Percentiles rank a stretch among this genome's conserved stretches.
Evolutionary conservation across 2,329 filamentous ascomycete genomes (phyloP).

Genomic region (Aulographum hederae): DNA sequence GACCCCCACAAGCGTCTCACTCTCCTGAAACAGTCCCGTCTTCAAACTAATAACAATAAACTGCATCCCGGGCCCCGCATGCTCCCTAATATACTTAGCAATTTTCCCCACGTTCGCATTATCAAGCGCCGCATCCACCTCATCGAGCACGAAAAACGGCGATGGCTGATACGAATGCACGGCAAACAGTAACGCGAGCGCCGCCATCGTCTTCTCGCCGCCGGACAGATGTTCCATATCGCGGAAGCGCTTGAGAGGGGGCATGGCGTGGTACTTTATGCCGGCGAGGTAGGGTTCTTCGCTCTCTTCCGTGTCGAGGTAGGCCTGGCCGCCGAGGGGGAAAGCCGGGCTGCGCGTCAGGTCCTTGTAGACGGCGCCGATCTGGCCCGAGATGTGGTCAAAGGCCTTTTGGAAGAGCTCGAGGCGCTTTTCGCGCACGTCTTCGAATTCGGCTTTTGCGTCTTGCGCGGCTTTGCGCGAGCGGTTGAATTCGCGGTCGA

Average conservation of each 20-base stretch:
- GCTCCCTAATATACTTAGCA: slow-evolving; percentile 87
- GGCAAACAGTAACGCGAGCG: slow-evolving; percentile 86
- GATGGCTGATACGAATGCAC: slow-evolving; percentile 91
- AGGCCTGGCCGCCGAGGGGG: slow-evolving; percentile 72
- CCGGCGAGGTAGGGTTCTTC: slow-evolving; percentile 90
- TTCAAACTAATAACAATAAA: slow-evolving; percentile 98
- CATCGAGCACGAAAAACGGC: slow-evolving; percentile 95
- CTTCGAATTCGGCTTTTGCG: slow-evolving; percentile 68
- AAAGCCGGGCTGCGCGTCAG: slow-evolving; percentile 82
- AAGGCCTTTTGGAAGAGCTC: slow-evolving; percentile 94
- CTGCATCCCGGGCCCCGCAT: slow-evolving; percentile 93
- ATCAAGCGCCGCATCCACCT: slow-evolving; percentile 95
- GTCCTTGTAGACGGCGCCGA: slow-evolving; percentile 85
- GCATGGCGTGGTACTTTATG: slow-evolving; percentile 98
- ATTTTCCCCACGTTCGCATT: slow-evolving; percentile 94
- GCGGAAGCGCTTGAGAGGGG: slow-evolving; percentile 89
- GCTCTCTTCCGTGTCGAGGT: slow-evolving; percentile 90
- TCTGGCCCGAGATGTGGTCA: slow-evolving; percentile 85
- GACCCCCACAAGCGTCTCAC: slow-evolving; percentile 85
- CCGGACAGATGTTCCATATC: slow-evolving; percentile 98
- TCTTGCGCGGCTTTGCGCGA: slow-evolving; percentile 56
- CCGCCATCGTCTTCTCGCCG: slow-evolving; percentile 97
- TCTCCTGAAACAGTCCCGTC: slow-evolving; percentile 87
- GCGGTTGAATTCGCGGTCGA: slow-evolving; percentile 78
- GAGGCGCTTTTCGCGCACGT: slow-evolving; percentile 63